Percentiles rank a stretch among this genome's conserved stretches.
phyloP scores from a whole-genome alignment of 2,329 filamentous ascomycete genomes.

The Ophiostoma sp. region DNA sequence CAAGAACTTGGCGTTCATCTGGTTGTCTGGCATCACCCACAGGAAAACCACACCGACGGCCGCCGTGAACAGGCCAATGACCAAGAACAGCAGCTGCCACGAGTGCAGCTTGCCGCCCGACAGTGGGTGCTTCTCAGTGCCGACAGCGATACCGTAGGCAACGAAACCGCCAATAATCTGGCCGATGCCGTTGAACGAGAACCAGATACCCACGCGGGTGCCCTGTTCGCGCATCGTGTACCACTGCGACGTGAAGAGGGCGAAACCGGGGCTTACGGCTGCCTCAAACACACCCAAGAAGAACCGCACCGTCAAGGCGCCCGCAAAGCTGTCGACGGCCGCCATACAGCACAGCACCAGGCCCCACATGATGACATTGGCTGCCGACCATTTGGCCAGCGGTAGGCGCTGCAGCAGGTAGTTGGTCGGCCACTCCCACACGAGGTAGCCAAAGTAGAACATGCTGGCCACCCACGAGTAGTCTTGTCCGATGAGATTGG shows the following conservation, averaged over 20 bases:
- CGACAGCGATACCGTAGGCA: constrained; percentile 49
- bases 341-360: constrained; percentile 59
- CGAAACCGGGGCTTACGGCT: constrained; percentile 68
- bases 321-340: constrained; percentile 58
- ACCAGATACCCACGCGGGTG: constrained; percentile 64
- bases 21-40: constrained; percentile 49
- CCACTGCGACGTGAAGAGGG: constrained; percentile 69
- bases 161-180: constrained; percentile 45
- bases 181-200: constrained; percentile 53
- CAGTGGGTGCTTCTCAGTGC: constrained; percentile 43
- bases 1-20: constrained; percentile 47
- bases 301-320: constrained; percentile 65
- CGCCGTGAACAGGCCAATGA: constrained; percentile 54
- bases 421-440: constrained; percentile 67
- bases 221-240: constrained; percentile 71
- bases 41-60: constrained; percentile 50
- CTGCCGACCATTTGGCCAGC: constrained; percentile 65
- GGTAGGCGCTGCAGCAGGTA: constrained; percentile 64
- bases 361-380: constrained; percentile 66
- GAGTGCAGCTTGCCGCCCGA: constrained; percentile 44
- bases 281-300: constrained; percentile 69
- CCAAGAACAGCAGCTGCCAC: constrained; percentile 65
- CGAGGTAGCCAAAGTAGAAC: constrained; percentile 51
- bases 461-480: constrained; percentile 54
- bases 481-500: constrained; percentile 45